Base-by-base conservation (phyloP, 1,139 yeast species). In the Lizanozyma gosingica region DNA sequence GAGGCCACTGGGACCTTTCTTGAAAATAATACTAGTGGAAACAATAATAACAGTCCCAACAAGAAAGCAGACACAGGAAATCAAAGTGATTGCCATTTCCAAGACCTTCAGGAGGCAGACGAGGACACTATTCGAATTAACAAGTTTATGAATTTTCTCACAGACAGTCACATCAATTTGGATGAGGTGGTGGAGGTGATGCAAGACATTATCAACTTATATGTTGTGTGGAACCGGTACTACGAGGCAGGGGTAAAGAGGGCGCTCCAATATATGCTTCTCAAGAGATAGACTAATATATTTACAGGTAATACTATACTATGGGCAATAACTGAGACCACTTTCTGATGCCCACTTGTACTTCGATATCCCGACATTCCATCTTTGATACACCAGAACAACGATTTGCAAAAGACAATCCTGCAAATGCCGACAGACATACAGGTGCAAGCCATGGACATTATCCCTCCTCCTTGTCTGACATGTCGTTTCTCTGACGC, bases 161-260 rank as follows among this genome's bases (percentile, higher is more conserved):
- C 86, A 9, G 75, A 75, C 41, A 81, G 92, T 14, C 90, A 85
- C 48, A 75, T 88, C 11, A 83, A 87, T 53, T 59, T 87, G 34
- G 84, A 79, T 45, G 83, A 83, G 52, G 79, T 86, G 3, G 78
- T 83, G 38, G 94, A 84, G 47, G 80, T 87, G 4, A 78, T 86
- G 37, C 96, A 88, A 55, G 95, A 87, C 50, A 65, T 87, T 56
- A 69, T 88, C 39, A 78, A 83, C 4, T 62, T 88, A 2, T 88
- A 88, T 56, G 90, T 83, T 39, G 71, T 78, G 11, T 88, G 97
- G 97, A 90, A 84, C 49, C 59, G 78, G 18, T 88, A 84, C 53
- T 88, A 84, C 52, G 97, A 88, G 55, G 58, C 51, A 27, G 53
- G 49, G 15, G 69, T 68, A 35, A 66, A 66, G 42, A 65, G 65